A percentile compares a stretch with the other conserved stretches of the same genome.
Conservation (phyloP, 73 alveolate species). For the Blepharisma japonicum region DNA sequence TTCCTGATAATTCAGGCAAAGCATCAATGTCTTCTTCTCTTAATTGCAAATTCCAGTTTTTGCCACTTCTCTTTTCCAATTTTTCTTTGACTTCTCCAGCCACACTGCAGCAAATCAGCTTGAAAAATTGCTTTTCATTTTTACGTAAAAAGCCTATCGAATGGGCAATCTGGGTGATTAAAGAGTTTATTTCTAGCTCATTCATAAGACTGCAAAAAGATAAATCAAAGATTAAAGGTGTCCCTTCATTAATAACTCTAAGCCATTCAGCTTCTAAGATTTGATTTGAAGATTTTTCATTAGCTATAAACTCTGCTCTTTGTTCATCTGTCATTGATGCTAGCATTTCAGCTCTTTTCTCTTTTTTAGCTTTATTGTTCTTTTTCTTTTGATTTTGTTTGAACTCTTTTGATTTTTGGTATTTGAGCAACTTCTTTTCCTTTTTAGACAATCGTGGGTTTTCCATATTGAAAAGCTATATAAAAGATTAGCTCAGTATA, state of each 20-base stretch:
- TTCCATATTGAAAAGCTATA: background rate
- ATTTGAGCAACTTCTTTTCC: conserved; percentile 20
- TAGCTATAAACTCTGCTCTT: background rate
- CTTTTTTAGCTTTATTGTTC: background rate
- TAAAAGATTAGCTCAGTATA: no score
- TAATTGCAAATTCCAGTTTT: background rate
- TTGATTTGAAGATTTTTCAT: background rate
- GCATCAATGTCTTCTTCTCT: background rate
- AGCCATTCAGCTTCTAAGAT: background rate
- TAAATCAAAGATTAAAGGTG: conserved; percentile 13
- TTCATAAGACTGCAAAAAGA: background rate
- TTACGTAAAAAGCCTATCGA: conserved; percentile 20
- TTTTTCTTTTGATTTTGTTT: background rate
- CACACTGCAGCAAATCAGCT: conserved; percentile 6
- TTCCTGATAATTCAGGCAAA: conserved; percentile 5
- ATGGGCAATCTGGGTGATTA: background rate
- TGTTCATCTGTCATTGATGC: conserved; percentile 4
- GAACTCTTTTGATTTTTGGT: background rate
- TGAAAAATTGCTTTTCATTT: background rate
- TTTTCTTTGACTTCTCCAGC: background rate
- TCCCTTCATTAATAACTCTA: background rate
- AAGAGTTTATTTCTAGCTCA: background rate
- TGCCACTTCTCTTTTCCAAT: background rate
- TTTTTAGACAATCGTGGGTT: background rate
- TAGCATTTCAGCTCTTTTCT: background rate